These are phyloP conservation scores for Podospora sp. DNA, from an alignment of 495 filamentous ascomycete genomes.

Conservation along the genomic window DNA sequence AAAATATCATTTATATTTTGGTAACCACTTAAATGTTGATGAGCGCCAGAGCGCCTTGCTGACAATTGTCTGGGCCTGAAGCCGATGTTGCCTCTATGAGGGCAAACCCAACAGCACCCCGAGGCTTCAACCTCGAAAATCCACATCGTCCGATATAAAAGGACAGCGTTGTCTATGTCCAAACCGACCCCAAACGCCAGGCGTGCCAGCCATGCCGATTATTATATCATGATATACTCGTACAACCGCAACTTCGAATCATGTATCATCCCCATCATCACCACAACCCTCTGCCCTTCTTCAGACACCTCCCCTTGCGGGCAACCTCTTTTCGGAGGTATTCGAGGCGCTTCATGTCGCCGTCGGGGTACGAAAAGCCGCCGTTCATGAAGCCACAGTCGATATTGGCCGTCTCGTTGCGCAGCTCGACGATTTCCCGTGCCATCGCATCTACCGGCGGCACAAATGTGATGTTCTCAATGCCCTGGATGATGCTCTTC, in stretches of 20 bases:
- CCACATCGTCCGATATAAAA: neutral
- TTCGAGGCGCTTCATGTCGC: slow-evolving; percentile 13
- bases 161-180: neutral
- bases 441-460: slow-evolving; percentile 24
- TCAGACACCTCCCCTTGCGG: slow-evolving; percentile 23
- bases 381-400: slow-evolving; percentile 24
- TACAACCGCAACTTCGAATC: neutral
- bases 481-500: slow-evolving; percentile 24
- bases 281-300: slow-evolving; percentile 15
- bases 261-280: neutral
- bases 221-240: neutral
- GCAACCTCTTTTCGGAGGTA: slow-evolving; percentile 19
- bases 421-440: slow-evolving; percentile 18
- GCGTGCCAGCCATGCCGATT: neutral
- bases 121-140: neutral
- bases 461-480: slow-evolving; percentile 20
- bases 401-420: slow-evolving; percentile 25
- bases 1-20: too few species aligned
- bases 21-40: too few species aligned
- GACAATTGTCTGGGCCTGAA: too few species aligned
- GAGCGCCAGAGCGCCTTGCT: too few species aligned
- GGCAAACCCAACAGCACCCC: too few species aligned
- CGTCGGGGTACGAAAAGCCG: slow-evolving; percentile 15
- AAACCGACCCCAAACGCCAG: neutral
- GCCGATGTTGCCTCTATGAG: too few species aligned